phyloP scores from a whole-genome alignment of 805 yeast genomes.

The Wickerhamomyces subpelliculosus region DNA sequence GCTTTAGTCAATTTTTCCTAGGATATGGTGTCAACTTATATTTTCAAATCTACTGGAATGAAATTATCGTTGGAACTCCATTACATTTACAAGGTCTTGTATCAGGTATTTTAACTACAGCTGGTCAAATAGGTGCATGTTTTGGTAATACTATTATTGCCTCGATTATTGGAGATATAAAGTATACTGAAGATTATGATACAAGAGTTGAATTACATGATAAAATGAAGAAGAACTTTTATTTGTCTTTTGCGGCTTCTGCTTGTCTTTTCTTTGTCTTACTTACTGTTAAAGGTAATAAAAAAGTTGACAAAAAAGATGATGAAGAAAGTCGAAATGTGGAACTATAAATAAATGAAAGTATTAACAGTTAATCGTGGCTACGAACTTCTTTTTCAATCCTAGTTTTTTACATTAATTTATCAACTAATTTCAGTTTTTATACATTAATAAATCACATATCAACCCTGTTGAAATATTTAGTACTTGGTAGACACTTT shows the following conservation, averaged over 20 bases:
- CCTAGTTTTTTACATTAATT: no score
- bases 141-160: constrained; percentile 18
- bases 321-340: background rate
- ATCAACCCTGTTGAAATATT: no score
- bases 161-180: constrained; percentile 15
- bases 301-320: background rate
- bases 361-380: no score
- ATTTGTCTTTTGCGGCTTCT: background rate
- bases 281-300: background rate
- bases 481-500: no score
- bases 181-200: background rate
- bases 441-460: no score
- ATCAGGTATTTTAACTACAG: constrained; percentile 25
- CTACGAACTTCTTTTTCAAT: no score
- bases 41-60: constrained; percentile 27
- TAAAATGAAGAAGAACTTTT: background rate
- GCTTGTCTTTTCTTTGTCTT: background rate
- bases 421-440: no score
- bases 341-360: no score
- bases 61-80: constrained; percentile 20
- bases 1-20: constrained; percentile 18
- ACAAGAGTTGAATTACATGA: background rate
- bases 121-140: constrained; percentile 25
- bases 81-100: constrained; percentile 28
- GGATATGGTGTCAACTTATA: constrained; percentile 25